Evolutionary conservation across 139 green algal species (phyloP), one percentile per base, ranked within the genome.

Genomic region (Closterium sp.): DNA sequence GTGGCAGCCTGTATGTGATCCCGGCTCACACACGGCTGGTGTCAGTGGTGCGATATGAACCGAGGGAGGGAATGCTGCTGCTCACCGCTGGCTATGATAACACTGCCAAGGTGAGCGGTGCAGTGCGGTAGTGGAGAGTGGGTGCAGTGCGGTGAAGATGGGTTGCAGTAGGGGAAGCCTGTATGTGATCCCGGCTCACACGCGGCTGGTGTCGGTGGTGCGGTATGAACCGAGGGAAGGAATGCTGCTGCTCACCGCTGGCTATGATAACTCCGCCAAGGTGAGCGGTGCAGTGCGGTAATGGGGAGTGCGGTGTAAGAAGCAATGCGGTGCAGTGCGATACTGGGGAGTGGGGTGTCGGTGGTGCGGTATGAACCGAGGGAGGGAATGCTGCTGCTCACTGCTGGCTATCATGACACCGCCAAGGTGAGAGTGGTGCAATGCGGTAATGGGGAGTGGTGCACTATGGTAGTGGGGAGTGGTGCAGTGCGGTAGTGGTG

Each of bases 31-130:
- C 30, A 6, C 29, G 28, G n/a, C 21, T 89, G 28, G 30, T 42
- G 28, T 87, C n/a, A 9, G 85, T 87, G 85, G 85, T 87, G 62
- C 62, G 62, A 0, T 79, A 96, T 94, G 96, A 98, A 88, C 96
- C 96, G 1, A 86, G 32, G 31, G 97, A 97, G 0, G 88, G 94
- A 30, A 97, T 97, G 92, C 92, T 99, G 29, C 84, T 99, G 24
- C 38, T 94, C 10, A 94, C 92, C 1, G 89, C 89, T 28, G 94
- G 90, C n/a, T 93, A 94, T 86, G 92, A 94, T 85, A 93, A 94
- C 92, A 91, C 89, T 31, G 92, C 92, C 28, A 92, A 91, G 89
- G 85, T 94, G 88, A 85, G 27, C 7, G 38, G 38, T 50, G 38
- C 38, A 50, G 38, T 50, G 38, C 38, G 38, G 38, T 50, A 50